phyloP scores from a whole-genome alignment of 306 rosid species.

The barrel medic (Medicago truncatula) region DNA sequence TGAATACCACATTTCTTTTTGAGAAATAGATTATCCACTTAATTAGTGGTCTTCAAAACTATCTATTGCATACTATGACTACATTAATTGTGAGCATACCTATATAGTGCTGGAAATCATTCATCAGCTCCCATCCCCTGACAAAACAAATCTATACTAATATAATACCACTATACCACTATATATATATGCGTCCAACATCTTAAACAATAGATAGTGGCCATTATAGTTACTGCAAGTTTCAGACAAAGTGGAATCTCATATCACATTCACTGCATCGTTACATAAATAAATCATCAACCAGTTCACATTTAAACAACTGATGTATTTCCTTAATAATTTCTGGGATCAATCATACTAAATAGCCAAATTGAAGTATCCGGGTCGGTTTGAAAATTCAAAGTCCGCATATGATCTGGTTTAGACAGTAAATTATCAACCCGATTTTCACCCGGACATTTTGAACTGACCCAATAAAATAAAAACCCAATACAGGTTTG shows the following conservation, averaged over 20 bases:
- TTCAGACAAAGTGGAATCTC: background rate
- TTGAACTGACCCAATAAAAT: too few species aligned
- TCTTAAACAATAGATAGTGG: background rate
- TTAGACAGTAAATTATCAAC: too few species aligned
- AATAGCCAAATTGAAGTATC: too few species aligned
- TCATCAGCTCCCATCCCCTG: background rate
- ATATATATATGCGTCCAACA: background rate
- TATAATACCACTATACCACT: too few species aligned
- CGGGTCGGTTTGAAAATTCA: too few species aligned
- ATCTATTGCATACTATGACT: background rate
- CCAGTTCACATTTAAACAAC: too few species aligned
- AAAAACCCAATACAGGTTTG: too few species aligned
- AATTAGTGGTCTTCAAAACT: background rate
- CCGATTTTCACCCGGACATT: too few species aligned
- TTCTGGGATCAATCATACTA: too few species aligned
- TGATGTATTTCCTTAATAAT: too few species aligned
- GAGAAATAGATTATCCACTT: background rate
- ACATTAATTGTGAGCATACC: background rate
- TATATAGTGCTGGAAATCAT: background rate
- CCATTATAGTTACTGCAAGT: background rate
- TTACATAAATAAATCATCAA: background rate
- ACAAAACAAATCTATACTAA: background rate
- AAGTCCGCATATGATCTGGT: too few species aligned
- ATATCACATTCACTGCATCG: background rate
- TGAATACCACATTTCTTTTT: too few species aligned